phyloP scores from a whole-genome alignment of 352 stramenopile species.

The Elongisporangium anandrum region DNA sequence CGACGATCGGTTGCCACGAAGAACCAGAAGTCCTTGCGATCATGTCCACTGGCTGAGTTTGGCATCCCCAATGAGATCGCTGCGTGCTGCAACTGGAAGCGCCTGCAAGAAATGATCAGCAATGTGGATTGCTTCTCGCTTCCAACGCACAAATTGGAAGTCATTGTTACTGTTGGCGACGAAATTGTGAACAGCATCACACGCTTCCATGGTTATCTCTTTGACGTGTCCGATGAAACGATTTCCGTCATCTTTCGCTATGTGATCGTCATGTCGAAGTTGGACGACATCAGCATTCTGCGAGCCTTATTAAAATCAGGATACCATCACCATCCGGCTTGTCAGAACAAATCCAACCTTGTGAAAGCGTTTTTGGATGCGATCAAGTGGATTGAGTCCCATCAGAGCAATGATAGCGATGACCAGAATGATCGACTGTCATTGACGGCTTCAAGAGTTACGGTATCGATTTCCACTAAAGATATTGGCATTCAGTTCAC shows the following conservation, averaged over 20 bases:
- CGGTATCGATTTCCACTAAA: constrained; percentile 77
- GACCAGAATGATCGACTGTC: constrained; percentile 39
- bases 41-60: constrained; percentile 52
- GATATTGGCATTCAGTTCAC: constrained; percentile 83
- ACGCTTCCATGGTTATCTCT: constrained; percentile 44
- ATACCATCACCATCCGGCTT: constrained; percentile 66
- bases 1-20: constrained; percentile 26
- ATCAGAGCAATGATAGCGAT: constrained; percentile 30
- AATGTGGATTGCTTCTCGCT: constrained; percentile 74
- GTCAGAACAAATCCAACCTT: constrained; percentile 54
- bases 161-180: constrained; percentile 55
- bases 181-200: constrained; percentile 46
- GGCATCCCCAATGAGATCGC: constrained; percentile 62
- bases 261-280: constrained; percentile 53
- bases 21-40: constrained; percentile 61
- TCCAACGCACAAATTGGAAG: constrained; percentile 78
- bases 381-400: constrained; percentile 74
- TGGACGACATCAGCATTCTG: constrained; percentile 52
- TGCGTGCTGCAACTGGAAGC: constrained; percentile 48
- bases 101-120: constrained; percentile 48
- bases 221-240: constrained; percentile 54
- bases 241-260: constrained; percentile 68
- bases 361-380: constrained; percentile 69
- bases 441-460: constrained; percentile 50
- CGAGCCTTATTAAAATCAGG: constrained; percentile 50